Conservation (phyloP, 139 green algal species). For the Volvox africanus region DNA sequence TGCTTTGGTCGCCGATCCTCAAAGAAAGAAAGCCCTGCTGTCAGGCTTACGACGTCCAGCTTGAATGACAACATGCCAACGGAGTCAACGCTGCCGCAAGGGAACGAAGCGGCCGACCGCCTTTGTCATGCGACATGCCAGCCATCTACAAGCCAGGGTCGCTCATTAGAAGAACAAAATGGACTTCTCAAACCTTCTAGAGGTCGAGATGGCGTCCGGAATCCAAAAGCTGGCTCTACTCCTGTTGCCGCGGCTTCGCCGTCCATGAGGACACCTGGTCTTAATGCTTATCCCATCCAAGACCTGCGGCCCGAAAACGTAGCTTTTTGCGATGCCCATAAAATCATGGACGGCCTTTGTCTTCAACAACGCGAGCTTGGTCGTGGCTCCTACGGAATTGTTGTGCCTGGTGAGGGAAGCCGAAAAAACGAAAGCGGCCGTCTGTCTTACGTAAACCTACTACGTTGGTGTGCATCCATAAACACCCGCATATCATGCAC, state of each 20-base stretch:
- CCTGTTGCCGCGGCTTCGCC: no score
- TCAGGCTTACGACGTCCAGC: background rate
- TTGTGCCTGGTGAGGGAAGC: slow-evolving; percentile 1
- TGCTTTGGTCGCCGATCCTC: background rate
- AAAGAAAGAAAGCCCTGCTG: no score
- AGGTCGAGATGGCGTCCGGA: background rate
- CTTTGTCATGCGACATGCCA: background rate
- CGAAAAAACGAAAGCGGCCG: no score
- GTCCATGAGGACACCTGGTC: background rate
- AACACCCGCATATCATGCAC: no score
- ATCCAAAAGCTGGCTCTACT: background rate
- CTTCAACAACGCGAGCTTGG: background rate
- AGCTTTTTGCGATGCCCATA: background rate
- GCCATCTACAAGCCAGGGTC: background rate
- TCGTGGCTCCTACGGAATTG: slow-evolving; percentile 4
- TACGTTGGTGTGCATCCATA: no score
- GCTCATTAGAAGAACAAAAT: background rate
- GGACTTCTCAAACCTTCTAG: background rate
- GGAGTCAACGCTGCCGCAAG: background rate
- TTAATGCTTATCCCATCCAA: background rate
- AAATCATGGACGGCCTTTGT: background rate
- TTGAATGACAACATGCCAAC: background rate
- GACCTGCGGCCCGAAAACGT: background rate
- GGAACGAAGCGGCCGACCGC: background rate
- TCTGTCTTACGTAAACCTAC: no score